A percentile compares a stretch with the other conserved stretches of the same genome.
These are phyloP conservation scores for Mucor sp. DNA, from an alignment of 371 early-diverging fungal species.

Conservation along the genomic window DNA sequence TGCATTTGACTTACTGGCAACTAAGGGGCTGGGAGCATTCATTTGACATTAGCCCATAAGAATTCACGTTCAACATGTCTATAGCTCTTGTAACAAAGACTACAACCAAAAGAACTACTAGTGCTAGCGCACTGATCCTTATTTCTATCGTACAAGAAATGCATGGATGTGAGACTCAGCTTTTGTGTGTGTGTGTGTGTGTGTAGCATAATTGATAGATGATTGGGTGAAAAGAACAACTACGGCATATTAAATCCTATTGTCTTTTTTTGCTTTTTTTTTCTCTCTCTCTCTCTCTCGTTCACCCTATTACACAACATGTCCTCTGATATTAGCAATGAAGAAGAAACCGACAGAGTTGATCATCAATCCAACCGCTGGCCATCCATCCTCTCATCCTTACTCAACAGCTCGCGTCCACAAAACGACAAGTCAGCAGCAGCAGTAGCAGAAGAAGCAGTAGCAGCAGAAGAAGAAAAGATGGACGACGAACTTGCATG, in stretches of 20 bases:
- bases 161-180: too few species aligned
- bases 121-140: neutral
- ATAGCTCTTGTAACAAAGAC: neutral
- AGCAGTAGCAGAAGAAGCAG: neutral
- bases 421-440: neutral
- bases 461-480: slow-evolving; percentile 2
- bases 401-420: neutral
- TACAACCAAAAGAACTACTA: neutral
- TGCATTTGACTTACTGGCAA: too few species aligned
- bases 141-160: neutral
- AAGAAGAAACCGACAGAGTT: neutral
- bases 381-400: neutral
- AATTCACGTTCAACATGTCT: neutral
- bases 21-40: too few species aligned
- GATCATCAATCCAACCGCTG: neutral
- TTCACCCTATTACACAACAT: neutral
- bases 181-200: too few species aligned
- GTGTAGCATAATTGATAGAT: neutral
- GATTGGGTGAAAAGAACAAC: neutral
- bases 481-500: slow-evolving; percentile 16
- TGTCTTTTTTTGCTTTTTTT: neutral
- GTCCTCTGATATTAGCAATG: neutral
- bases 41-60: too few species aligned
- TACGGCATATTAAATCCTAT: neutral
- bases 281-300: too few species aligned